Evolutionary conservation across 805 yeast species (phyloP).

Genomic region (Isabelozyma gotoi): DNA sequence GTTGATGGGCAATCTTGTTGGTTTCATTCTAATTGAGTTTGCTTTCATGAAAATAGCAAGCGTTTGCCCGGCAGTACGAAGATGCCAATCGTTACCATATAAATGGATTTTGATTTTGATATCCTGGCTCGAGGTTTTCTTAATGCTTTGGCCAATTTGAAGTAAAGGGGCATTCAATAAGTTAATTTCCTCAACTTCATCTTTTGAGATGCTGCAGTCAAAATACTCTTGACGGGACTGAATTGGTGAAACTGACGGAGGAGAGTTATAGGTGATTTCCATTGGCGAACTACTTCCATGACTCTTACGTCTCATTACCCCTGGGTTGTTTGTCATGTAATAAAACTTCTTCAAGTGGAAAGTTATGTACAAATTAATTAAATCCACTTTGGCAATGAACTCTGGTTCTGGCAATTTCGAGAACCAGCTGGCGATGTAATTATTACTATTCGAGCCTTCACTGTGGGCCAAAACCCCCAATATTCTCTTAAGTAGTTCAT

Average conservation of each 20-base stretch:
- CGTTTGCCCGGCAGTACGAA: slow-evolving; percentile 62
- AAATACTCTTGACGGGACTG: slow-evolving; percentile 16
- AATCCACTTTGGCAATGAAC: slow-evolving; percentile 58
- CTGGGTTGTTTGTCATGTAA: slow-evolving; percentile 34
- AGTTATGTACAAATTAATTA: slow-evolving; percentile 73
- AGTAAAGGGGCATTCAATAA: slow-evolving; percentile 7
- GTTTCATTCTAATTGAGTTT: slow-evolving; percentile 34
- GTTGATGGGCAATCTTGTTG: slow-evolving; percentile 28
- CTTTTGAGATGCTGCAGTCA: slow-evolving; percentile 19
- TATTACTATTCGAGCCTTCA: slow-evolving; percentile 33
- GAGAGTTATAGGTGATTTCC: not conserved
- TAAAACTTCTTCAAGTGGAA: slow-evolving; percentile 65
- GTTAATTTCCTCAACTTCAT: slow-evolving; percentile 10
- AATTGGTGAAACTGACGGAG: not conserved
- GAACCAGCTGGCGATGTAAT: slow-evolving; percentile 57
- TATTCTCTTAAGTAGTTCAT: slow-evolving; percentile 66
- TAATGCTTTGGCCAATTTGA: slow-evolving; percentile 4
- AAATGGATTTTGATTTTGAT: slow-evolving; percentile 49
- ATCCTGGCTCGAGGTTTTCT: slow-evolving; percentile 12
- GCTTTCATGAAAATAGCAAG: slow-evolving; percentile 57
- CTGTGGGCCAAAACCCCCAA: slow-evolving; percentile 66
- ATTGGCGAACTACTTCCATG: not conserved
- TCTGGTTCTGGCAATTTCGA: slow-evolving; percentile 40
- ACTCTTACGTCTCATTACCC: slow-evolving; percentile 8
- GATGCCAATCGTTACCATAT: slow-evolving; percentile 82